Evolutionary conservation across 768 basidiomycete genomes (phyloP), one percentile per base, ranked within the genome.

Genomic region (Phaeotremella skinneri): DNA sequence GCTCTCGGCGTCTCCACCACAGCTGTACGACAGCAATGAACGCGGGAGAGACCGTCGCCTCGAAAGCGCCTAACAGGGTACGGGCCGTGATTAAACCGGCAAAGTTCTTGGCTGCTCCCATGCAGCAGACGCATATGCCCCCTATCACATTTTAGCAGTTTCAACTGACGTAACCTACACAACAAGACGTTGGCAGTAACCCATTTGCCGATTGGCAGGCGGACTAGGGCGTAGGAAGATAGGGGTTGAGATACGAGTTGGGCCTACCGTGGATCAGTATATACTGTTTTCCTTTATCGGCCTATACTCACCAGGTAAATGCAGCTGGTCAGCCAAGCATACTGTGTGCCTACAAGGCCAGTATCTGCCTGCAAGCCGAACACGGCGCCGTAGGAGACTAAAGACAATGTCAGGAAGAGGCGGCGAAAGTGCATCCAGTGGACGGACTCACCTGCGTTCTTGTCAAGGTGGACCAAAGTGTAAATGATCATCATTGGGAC

Each of bases 11-110:
- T 34, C 56, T 32, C 49, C 55, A 65, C 64, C 64, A 65, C 34
- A 65, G 34, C 42, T 58, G 55, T 13, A 79, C 81, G 41, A 82
- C 39, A 5, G 45, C 31, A 41, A 82, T 80, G 66, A 82, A 81
- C 50, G 77, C 77, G 14, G 80, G 81, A 34, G 80, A 79, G 27
- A 82, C 79, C 1, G 80, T 79, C 27, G 49, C 55, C 34, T 66
- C 64, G 54, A 66, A 65, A 11, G 42, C 50, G 17, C 67, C 67
- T 14, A 69, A 34, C 14, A 71, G 49, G 30, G 64, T 57, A 13
- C 68, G 57, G 14, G 39, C 26, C 23, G 49, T 42, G 21, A 66
- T 11, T 6, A 69, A 32, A 26, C 64, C 61, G 9, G 51, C 55
- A 25, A 52, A 66, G 48, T 55, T 63, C 37, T 54, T 20, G 7